Evolutionary conservation across 1,139 yeast species (phyloP).

Genomic region (Nadsonia commutata): DNA sequence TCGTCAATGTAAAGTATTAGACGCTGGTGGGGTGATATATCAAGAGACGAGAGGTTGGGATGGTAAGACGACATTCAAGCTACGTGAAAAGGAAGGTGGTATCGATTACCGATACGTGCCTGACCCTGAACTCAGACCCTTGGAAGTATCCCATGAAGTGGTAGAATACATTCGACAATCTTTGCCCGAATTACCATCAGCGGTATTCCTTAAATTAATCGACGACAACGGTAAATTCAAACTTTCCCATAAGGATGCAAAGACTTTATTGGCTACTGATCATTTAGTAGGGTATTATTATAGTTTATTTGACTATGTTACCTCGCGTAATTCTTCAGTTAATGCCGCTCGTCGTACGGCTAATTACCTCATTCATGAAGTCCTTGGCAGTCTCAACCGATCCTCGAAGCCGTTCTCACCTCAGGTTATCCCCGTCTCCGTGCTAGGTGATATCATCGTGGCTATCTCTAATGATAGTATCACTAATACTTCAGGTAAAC

Average conservation of each 20-base stretch:
- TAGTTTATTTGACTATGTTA: slow-evolving; percentile 24
- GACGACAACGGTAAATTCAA: slow-evolving; percentile 30
- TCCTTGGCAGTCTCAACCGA: slow-evolving; percentile 55
- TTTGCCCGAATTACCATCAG: slow-evolving; percentile 56
- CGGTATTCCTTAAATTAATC: slow-evolving; percentile 35
- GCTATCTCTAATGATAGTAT: slow-evolving; percentile 25
- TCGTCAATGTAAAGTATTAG: slow-evolving; percentile 41
- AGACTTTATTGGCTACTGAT: slow-evolving; percentile 37
- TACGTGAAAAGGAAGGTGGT: slow-evolving; percentile 66
- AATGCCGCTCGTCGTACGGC: slow-evolving; percentile 20
- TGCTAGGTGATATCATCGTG: slow-evolving; percentile 22
- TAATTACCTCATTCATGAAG: slow-evolving; percentile 77
- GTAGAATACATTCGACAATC: slow-evolving; percentile 24
- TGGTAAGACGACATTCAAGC: slow-evolving; percentile 47
- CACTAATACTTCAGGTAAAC: slow-evolving; percentile 50
- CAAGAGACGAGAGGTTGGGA: slow-evolving; percentile 92
- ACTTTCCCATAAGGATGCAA: slow-evolving; percentile 60
- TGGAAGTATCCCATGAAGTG: slow-evolving; percentile 33
- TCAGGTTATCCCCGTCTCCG: background rate
- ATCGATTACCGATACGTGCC: slow-evolving; percentile 90
- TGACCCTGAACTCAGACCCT: slow-evolving; percentile 69
- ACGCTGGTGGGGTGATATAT: slow-evolving; percentile 24
- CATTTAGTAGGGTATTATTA: slow-evolving; percentile 39
- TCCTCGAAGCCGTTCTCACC: slow-evolving; percentile 27
- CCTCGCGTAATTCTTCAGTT: slow-evolving; percentile 10